Evolutionary conservation across 2,329 filamentous ascomycete species (phyloP), one percentile per base, ranked within the genome.

Genomic region (Teratosphaeria epicoccoides): DNA sequence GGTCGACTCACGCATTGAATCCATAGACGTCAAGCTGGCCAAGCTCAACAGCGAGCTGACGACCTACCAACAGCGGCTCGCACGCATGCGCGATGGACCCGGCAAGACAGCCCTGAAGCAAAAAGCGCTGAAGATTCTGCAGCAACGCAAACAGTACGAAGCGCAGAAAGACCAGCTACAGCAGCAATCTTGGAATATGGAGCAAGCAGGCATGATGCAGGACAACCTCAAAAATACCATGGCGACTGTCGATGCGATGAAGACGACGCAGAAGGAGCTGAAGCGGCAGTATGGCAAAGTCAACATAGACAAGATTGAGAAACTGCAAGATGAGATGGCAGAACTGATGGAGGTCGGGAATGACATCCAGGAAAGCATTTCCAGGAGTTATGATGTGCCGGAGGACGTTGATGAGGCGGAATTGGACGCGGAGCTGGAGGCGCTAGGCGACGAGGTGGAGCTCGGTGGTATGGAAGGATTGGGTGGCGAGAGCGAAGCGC

Each of bases 191-290:
- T 97, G 90, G 90, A 97, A 97, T 73, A 96, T 98, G 90, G 90
- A 97, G 73, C 90, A 96, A 72, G 90, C 91, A 2, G 86, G 87
- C 68, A 94, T 90, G 79, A 96, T 97, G 91, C 89, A 95, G 74
- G 91, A 97, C 73, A 97, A 97, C 67, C 80, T 98, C 49, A 93
- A 94, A 70, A 97, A 97, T 70, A 91, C 93, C 57, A 96, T 96
- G 90, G 94, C 89, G 17, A 96, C 93, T 24, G 90, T 97, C 44
- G 91, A 97, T 68, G 90, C 91, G 10, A 91, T 98, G 81, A 94
- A 96, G 79, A 89, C 86, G 1, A 96, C 91, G 23, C 95, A 93
- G 64, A 95, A 95, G 74, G 85, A 88, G 64, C 79, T 98, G 57
- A 83, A 83, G 66, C 87, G 88, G 70, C 91, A 97, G 76, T 97